phyloP scores from a whole-genome alignment of 257 asterid species.

The Mentha longifolia region DNA sequence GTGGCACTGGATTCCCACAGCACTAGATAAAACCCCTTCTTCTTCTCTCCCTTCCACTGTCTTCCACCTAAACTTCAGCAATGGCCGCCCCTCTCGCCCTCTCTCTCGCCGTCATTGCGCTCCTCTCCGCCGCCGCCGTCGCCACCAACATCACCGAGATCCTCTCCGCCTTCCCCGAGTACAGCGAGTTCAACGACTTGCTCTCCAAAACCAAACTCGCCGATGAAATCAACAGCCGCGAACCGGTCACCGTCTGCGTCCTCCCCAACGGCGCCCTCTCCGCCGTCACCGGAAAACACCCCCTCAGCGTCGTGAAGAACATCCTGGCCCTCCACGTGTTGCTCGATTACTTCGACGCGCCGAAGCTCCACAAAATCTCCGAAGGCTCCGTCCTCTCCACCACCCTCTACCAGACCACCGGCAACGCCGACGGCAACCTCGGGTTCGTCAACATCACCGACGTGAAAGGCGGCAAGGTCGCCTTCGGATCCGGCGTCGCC shows the following conservation, averaged over 20 bases:
- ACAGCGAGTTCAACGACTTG: slow-evolving; percentile 69
- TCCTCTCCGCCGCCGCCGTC: slow-evolving; percentile 39
- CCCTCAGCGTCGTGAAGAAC: slow-evolving; percentile 67
- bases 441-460: slow-evolving; percentile 94
- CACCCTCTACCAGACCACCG: slow-evolving; percentile 91
- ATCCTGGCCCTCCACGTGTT: slow-evolving; percentile 74
- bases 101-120: slow-evolving; percentile 40
- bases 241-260: slow-evolving; percentile 78
- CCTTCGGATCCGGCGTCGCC: slow-evolving; percentile 80
- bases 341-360: slow-evolving; percentile 83
- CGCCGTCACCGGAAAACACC: slow-evolving; percentile 61
- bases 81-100: slow-evolving; percentile 52
- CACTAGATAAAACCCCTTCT: slow-evolving; percentile 16
- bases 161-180: slow-evolving; percentile 67
- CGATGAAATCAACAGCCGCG: slow-evolving; percentile 94
- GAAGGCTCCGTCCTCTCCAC: slow-evolving; percentile 85
- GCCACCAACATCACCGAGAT: slow-evolving; percentile 76
- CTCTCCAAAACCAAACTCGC: slow-evolving; percentile 86
- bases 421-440: slow-evolving; percentile 74
- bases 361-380: slow-evolving; percentile 83
- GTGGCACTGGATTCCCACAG: slow-evolving; percentile 21
- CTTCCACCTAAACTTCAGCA: slow-evolving; percentile 15
- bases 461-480: slow-evolving; percentile 82
- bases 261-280: slow-evolving; percentile 76
- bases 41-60: too few relatives aligned